Percentiles rank a stretch among this genome's conserved stretches.
Conservation (phyloP, 805 yeast species). For the Ogataea parapolymorpha region DNA sequence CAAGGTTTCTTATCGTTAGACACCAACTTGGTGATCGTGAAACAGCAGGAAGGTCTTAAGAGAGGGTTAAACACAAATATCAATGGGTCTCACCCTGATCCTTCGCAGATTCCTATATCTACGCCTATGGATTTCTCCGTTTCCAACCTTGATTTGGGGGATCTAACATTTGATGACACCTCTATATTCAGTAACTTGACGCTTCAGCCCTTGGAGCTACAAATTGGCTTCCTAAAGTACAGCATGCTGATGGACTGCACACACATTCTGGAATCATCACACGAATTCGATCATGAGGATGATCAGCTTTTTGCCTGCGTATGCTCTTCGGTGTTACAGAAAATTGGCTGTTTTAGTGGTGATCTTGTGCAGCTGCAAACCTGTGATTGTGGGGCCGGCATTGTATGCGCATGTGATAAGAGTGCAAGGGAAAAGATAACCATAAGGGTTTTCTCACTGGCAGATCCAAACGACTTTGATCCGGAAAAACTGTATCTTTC, state of each 20-base stretch:
- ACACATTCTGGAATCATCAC: constrained; percentile 10
- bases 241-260: constrained; percentile 19
- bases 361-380: constrained; percentile 44
- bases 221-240: constrained; percentile 7
- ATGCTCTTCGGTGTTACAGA: constrained; percentile 48
- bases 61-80: constrained; percentile 1
- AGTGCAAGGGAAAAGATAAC: constrained; percentile 13
- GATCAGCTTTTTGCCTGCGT: constrained; percentile 44
- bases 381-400: constrained; percentile 18
- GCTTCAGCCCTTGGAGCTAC: constrained; percentile 11
- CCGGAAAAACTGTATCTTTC: constrained; percentile 49
- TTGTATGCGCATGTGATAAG: constrained; percentile 18
- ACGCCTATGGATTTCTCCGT: too few species aligned
- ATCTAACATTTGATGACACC: constrained; percentile 1
- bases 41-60: constrained; percentile 13
- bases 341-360: constrained; percentile 65
- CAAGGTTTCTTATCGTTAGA: constrained; percentile 54
- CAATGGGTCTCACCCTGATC: too few species aligned
- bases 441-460: constrained; percentile 52
- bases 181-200: constrained; percentile 7
- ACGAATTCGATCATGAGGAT: constrained; percentile 38
- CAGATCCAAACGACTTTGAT: constrained; percentile 55
- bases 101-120: too few species aligned
- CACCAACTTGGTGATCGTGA: constrained; percentile 56
- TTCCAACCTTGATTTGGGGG: too few species aligned